Conservation (phyloP, 2,329 filamentous ascomycete species). For the Sporothrix globosa region DNA sequence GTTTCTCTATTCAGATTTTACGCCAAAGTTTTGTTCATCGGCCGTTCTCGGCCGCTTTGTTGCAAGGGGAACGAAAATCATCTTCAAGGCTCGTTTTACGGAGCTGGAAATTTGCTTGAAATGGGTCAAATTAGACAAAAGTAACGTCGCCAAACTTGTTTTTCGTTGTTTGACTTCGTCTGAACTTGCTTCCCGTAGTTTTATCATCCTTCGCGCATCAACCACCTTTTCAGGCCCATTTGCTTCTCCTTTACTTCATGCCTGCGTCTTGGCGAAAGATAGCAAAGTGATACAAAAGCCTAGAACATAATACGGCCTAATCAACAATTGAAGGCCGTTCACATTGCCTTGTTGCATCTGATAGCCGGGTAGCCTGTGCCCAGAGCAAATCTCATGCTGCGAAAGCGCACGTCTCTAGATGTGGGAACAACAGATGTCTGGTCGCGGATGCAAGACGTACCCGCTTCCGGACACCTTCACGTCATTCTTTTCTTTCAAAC, state of each 20-base stretch:
- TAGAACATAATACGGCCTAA: neutral
- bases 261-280: too few relatives aligned
- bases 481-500: too few relatives aligned
- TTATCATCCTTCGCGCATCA: neutral
- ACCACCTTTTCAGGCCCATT: neutral
- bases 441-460: too few relatives aligned
- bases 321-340: too few relatives aligned
- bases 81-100: conserved; percentile 8
- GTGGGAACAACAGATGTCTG: too few relatives aligned
- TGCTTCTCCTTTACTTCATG: neutral
- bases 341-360: too few relatives aligned
- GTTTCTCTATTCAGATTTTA: neutral
- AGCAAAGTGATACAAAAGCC: neutral
- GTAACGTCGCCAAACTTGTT: neutral
- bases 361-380: too few relatives aligned
- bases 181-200: conserved; percentile 1
- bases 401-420: too few relatives aligned
- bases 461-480: too few relatives aligned
- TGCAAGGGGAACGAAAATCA: conserved; percentile 5
- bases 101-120: neutral
- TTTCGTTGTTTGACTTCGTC: conserved; percentile 20
- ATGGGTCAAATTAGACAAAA: neutral
- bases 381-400: too few relatives aligned
- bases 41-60: neutral
- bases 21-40: neutral